Conservation (phyloP, 495 filamentous ascomycete species). For the Daldinia concentrica region DNA sequence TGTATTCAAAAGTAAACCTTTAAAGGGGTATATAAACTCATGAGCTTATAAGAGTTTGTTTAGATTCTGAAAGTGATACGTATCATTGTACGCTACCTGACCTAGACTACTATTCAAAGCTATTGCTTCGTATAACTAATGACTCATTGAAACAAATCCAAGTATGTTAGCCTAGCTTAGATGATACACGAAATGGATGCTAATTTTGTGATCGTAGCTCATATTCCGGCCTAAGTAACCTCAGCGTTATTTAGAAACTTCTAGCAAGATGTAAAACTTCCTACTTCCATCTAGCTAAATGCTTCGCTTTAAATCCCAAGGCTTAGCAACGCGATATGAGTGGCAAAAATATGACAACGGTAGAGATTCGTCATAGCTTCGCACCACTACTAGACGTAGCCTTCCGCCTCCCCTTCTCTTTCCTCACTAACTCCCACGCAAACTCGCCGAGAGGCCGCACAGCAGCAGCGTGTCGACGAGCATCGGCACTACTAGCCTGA, state of each 20-base stretch:
- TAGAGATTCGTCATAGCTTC: constrained; percentile 15
- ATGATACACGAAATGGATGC: background rate
- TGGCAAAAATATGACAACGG: background rate
- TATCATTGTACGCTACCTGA: background rate
- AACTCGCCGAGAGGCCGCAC: constrained; percentile 74
- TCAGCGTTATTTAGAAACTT: background rate
- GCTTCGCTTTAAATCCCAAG: background rate
- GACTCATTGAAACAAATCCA: background rate
- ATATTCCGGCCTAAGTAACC: background rate
- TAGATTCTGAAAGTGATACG: background rate
- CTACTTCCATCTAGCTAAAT: background rate
- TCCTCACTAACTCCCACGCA: constrained; percentile 71
- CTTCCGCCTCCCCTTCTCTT: constrained; percentile 33
- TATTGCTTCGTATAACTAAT: background rate
- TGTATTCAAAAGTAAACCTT: background rate
- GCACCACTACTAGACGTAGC: background rate
- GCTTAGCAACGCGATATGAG: background rate
- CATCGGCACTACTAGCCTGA: constrained; percentile 90
- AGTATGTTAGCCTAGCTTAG: background rate
- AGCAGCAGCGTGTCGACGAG: constrained; percentile 72
- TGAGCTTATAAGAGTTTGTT: background rate
- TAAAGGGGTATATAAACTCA: background rate
- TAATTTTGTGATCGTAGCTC: background rate
- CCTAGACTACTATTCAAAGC: background rate
- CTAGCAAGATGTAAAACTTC: background rate